Conservation (phyloP, 108 stramenopile species). For the Nitzschia sp. region DNA sequence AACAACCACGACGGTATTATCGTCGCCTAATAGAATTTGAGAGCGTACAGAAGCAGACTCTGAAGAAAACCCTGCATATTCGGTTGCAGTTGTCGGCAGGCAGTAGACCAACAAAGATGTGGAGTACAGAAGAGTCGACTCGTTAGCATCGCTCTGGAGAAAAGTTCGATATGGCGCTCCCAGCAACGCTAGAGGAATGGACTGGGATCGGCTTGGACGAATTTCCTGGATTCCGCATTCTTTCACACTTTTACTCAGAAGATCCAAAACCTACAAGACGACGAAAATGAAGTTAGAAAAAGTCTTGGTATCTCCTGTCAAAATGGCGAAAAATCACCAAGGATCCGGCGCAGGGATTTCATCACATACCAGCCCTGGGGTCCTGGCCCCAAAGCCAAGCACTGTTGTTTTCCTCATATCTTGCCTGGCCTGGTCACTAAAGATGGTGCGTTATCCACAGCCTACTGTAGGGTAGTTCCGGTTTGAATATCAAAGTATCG, state of each 20-base stretch:
- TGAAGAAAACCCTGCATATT: slow-evolving; percentile 58
- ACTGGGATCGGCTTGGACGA: slow-evolving; percentile 58
- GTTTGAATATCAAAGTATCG: no score
- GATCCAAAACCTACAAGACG: slow-evolving; percentile 55
- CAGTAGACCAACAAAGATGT: slow-evolving; percentile 66
- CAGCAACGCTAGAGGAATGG: slow-evolving; percentile 62
- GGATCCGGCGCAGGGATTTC: neutral
- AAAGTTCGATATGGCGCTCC: slow-evolving; percentile 77
- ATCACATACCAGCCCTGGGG: slow-evolving; percentile 56
- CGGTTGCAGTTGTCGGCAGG: slow-evolving; percentile 67
- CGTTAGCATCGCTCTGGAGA: slow-evolving; percentile 26
- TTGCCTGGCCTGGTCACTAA: no score
- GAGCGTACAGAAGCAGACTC: slow-evolving; percentile 76
- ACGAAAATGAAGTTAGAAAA: neutral
- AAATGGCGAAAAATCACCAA: neutral
- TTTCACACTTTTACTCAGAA: slow-evolving; percentile 51
- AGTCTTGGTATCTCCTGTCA: neutral
- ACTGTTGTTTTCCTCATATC: slow-evolving; percentile 39
- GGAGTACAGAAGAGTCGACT: neutral
- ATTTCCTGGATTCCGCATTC: slow-evolving; percentile 51
- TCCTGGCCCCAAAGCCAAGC: slow-evolving; percentile 79
- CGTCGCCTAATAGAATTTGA: slow-evolving; percentile 30
- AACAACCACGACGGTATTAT: slow-evolving; percentile 49
- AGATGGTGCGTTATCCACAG: no score
- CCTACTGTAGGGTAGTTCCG: no score